Percentiles rank a stretch among this genome's conserved stretches.
These are phyloP conservation scores for Cyclocybe cylindracea DNA, from an alignment of 768 basidiomycete genomes.

Conservation along the genomic window DNA sequence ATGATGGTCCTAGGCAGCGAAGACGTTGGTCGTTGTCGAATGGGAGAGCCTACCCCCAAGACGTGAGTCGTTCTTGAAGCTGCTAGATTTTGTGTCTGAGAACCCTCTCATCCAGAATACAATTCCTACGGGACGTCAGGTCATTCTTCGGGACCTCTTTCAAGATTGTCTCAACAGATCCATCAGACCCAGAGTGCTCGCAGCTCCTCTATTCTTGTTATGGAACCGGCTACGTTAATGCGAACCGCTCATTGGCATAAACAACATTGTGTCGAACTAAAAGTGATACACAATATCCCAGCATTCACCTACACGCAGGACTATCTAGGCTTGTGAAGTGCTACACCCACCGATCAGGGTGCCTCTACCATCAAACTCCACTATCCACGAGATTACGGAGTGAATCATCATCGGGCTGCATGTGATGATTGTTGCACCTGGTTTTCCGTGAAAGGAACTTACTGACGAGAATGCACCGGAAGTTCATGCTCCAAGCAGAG, in stretches of 20 bases:
- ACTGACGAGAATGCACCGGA: no score
- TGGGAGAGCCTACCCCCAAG: slow-evolving; percentile 80
- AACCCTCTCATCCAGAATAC: slow-evolving; percentile 56
- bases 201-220: slow-evolving; percentile 88
- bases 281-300: no score
- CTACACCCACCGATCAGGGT: no score
- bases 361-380: no score
- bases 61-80: slow-evolving; percentile 55
- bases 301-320: no score
- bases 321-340: no score
- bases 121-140: slow-evolving; percentile 84
- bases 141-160: slow-evolving; percentile 89
- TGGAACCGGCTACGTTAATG: slow-evolving; percentile 90
- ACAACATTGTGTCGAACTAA: neutral
- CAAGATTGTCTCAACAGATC: slow-evolving; percentile 75
- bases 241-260: slow-evolving; percentile 75
- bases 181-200: slow-evolving; percentile 46
- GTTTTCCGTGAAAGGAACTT: no score
- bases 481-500: no score
- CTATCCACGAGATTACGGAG: no score
- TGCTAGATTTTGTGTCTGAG: slow-evolving; percentile 6
- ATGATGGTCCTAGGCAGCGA: slow-evolving; percentile 98
- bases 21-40: slow-evolving; percentile 88
- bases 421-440: neutral
- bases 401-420: neutral